Conservation (phyloP, 177 flowering plant genomes). For the Vitis hybrid region DNA sequence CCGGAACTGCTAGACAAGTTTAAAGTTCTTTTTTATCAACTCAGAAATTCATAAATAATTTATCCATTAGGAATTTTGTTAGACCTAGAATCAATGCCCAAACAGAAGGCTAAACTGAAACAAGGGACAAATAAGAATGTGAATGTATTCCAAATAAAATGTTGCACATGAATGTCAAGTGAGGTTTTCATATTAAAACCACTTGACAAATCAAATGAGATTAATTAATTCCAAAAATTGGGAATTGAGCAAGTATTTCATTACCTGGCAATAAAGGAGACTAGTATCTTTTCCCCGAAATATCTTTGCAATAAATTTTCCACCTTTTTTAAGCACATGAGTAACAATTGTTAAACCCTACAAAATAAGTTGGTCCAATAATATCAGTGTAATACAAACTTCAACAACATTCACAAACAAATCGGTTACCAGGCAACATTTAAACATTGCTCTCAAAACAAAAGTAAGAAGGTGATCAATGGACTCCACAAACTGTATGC, state of each 20-base stretch:
- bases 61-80: no score
- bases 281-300: conserved; percentile 98
- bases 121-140: not conserved
- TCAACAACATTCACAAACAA: not conserved
- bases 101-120: not conserved
- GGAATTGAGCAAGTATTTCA: not conserved
- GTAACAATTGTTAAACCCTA: conserved; percentile 94
- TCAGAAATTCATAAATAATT: no score
- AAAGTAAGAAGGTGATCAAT: not conserved
- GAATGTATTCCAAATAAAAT: not conserved
- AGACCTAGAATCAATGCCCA: not conserved
- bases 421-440: not conserved
- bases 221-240: not conserved
- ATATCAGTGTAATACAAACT: conserved; percentile 1
- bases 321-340: conserved; percentile 87
- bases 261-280: conserved; percentile 92
- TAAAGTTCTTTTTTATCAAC: no score
- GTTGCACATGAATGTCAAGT: not conserved
- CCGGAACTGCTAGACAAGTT: no score
- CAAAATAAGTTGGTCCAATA: conserved; percentile 11
- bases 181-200: not conserved
- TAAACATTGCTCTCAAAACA: not conserved
- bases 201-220: not conserved
- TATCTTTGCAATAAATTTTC: conserved; percentile 93
- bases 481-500: not conserved